Percentiles rank a stretch among this genome's conserved stretches.
phyloP scores from a whole-genome alignment of 805 yeast genomes.

The Candida hungchunana region DNA sequence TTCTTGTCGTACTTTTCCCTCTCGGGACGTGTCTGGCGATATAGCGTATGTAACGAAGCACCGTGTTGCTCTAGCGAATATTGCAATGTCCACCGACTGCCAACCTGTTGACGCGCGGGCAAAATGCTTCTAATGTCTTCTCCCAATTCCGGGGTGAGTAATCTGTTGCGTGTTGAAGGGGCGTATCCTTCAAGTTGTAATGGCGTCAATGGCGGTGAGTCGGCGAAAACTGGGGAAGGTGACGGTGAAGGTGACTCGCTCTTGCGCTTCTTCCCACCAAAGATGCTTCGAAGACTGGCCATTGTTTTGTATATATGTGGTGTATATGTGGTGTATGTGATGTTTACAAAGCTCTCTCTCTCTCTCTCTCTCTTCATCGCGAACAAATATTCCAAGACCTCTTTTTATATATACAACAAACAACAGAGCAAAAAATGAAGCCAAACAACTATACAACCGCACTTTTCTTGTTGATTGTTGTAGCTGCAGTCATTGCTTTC shows the following conservation, averaged over 20 bases:
- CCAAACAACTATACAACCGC: too few relatives aligned
- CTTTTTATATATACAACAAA: too few relatives aligned
- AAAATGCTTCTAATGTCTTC: slow-evolving; percentile 67
- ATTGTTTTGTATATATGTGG: too few relatives aligned
- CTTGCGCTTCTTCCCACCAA: slow-evolving; percentile 6
- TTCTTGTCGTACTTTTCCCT: slow-evolving; percentile 36
- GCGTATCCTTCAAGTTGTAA: slow-evolving; percentile 59
- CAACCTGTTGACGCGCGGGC: slow-evolving; percentile 76
- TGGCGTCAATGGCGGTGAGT: slow-evolving; percentile 46
- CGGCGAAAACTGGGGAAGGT: slow-evolving; percentile 1
- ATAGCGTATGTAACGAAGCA: slow-evolving; percentile 76
- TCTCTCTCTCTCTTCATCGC: too few relatives aligned
- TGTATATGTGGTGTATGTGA: too few relatives aligned
- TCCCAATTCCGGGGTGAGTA: slow-evolving; percentile 62
- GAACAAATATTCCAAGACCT: too few relatives aligned
- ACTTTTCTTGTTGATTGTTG: background rate
- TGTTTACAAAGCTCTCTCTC: too few relatives aligned
- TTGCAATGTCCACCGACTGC: slow-evolving; percentile 69
- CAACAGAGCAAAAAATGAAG: too few relatives aligned
- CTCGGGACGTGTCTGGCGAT: slow-evolving; percentile 48
- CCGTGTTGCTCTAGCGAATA: slow-evolving; percentile 94
- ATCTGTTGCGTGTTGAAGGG: slow-evolving; percentile 48
- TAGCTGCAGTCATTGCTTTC: background rate
- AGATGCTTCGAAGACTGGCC: slow-evolving; percentile 5
- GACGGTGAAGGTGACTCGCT: slow-evolving; percentile 6